Evolutionary conservation across 768 basidiomycete genomes (phyloP).

Genomic region (Lyophyllum shimeji): DNA sequence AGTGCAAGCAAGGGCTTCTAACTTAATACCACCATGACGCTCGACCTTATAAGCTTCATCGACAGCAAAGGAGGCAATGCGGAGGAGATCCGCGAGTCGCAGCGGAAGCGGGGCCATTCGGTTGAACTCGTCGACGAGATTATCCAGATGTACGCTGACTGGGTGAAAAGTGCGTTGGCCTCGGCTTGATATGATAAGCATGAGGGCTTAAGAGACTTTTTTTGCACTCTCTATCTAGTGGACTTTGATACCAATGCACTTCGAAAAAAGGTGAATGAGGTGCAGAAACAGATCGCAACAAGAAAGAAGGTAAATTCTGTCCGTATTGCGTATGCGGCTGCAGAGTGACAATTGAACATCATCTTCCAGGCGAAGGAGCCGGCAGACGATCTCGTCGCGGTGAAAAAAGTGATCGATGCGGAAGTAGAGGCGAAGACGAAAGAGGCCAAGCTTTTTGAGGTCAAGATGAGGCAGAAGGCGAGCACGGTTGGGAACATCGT

Average conservation of each 20-base stretch:
- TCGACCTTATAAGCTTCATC: conserved; percentile 80
- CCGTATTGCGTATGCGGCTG: background rate
- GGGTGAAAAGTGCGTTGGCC: conserved; percentile 83
- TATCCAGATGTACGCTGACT: conserved; percentile 86
- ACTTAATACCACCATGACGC: conserved; percentile 57
- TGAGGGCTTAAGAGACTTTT: conserved; percentile 1
- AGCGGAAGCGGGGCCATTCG: conserved; percentile 84
- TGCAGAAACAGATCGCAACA: conserved; percentile 91
- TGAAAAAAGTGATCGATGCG: conserved; percentile 84
- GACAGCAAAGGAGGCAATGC: conserved; percentile 92
- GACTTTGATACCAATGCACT: conserved; percentile 81
- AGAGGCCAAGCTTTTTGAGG: conserved; percentile 75
- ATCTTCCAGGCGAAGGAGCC: conserved; percentile 77
- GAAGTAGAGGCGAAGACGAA: conserved; percentile 75
- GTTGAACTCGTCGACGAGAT: conserved; percentile 95
- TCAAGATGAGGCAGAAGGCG: conserved; percentile 77
- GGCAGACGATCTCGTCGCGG: conserved; percentile 81
- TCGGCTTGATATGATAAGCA: conserved; percentile 1
- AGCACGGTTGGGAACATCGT: conserved; percentile 90
- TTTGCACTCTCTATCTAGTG: conserved; percentile 45
- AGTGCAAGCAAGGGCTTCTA: background rate
- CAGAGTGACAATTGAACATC: background rate
- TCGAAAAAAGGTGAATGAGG: conserved; percentile 80
- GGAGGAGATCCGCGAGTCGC: conserved; percentile 86
- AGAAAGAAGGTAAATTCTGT: conserved; percentile 79